phyloP scores from a whole-genome alignment of 176 grass and related monocot species.

The Eleusine coracana region DNA sequence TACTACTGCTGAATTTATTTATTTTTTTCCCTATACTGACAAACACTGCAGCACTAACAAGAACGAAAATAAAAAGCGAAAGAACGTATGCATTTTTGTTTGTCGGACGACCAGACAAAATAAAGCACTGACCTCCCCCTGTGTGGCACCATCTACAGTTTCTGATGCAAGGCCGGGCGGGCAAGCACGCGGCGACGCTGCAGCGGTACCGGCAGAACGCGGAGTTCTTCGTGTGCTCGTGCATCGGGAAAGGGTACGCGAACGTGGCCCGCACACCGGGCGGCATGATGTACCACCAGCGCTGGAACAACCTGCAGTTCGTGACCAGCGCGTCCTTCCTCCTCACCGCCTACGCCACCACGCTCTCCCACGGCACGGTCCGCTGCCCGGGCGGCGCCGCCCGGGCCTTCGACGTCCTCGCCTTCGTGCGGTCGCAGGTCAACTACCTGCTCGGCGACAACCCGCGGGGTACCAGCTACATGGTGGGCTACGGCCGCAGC shows the following conservation, averaged over 20 bases:
- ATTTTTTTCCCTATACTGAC: too few relatives aligned
- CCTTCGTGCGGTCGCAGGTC: conserved; percentile 82
- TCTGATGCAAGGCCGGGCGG: conserved; percentile 61
- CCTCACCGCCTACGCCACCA: conserved; percentile 64
- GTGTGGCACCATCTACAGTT: conserved; percentile 32
- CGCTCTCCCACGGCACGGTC: conserved; percentile 40
- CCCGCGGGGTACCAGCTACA: conserved; percentile 90
- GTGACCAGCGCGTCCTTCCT: conserved; percentile 83
- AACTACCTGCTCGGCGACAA: conserved; percentile 90
- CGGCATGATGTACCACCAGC: conserved; percentile 79
- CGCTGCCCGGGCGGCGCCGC: conserved; percentile 53
- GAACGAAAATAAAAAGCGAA: background rate
- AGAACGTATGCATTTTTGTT: background rate
- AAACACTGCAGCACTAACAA: too few relatives aligned
- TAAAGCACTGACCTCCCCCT: background rate
- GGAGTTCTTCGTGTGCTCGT: conserved; percentile 88
- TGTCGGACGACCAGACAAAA: background rate
- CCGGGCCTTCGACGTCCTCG: conserved; percentile 58
- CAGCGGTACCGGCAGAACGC: conserved; percentile 81
- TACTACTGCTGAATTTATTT: background rate
- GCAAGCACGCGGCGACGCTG: conserved; percentile 54
- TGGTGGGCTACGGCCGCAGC: conserved; percentile 74
- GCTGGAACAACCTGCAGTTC: conserved; percentile 99
- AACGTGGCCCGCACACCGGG: conserved; percentile 80
- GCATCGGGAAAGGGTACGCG: conserved; percentile 61